Evolutionary conservation across 805 yeast genomes (phyloP).

Genomic region (Cyberlindnera misumaiensis): DNA sequence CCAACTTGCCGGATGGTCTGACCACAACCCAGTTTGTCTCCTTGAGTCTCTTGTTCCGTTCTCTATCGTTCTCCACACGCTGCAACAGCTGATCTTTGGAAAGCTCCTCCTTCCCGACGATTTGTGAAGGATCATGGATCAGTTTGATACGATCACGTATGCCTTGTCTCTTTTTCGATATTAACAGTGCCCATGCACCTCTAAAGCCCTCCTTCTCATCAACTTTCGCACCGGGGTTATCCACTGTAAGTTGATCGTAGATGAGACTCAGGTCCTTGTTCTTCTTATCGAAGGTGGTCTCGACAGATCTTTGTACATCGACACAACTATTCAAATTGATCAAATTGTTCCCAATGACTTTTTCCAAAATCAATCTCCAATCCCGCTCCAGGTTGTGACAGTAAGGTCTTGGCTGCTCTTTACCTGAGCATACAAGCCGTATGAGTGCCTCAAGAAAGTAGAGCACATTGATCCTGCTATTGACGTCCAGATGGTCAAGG

Average conservation of each 20-base stretch:
- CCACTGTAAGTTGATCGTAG: constrained; percentile 3
- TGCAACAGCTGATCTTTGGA: constrained; percentile 51
- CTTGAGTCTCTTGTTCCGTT: constrained; percentile 77
- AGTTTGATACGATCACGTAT: constrained; percentile 9
- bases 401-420: constrained; percentile 14
- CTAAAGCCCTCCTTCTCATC: constrained; percentile 12
- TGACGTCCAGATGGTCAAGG: constrained; percentile 45
- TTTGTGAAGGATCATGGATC: constrained; percentile 1
- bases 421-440: constrained; percentile 18
- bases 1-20: constrained; percentile 34
- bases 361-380: constrained; percentile 26
- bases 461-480: constrained; percentile 57
- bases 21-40: constrained; percentile 73
- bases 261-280: constrained; percentile 3
- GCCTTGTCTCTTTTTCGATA: constrained; percentile 12
- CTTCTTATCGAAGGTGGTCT: constrained; percentile 9
- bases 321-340: constrained; percentile 16
- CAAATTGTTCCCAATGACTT: constrained; percentile 29
- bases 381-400: constrained; percentile 25
- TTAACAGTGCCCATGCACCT: constrained; percentile 18
- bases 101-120: constrained; percentile 6
- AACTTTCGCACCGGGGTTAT: constrained; percentile 2
- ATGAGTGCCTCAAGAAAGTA: constrained; percentile 64
- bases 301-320: constrained; percentile 15
- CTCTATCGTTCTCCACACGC: constrained; percentile 91